Evolutionary conservation across 208 protist genomes (phyloP), one percentile per base, ranked within the genome.

Genomic region (Acanthamoeba royreba): DNA sequence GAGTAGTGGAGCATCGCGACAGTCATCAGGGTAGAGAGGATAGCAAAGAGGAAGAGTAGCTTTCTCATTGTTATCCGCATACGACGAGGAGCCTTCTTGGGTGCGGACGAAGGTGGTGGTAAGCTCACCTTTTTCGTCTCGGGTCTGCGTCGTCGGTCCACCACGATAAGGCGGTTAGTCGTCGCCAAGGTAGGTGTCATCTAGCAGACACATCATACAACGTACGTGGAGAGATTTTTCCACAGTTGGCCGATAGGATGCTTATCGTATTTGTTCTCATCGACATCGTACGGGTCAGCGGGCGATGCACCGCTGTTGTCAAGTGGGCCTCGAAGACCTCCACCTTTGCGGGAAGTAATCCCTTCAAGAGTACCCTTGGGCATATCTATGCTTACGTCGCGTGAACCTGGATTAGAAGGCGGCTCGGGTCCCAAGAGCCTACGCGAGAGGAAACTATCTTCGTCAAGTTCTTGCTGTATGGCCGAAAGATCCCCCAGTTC

Each of bases 191-290:
- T n/a, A n/a, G n/a, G n/a, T n/a, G n/a, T n/a, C n/a, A n/a, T n/a
- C n/a, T n/a, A n/a, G n/a, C n/a, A n/a, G n/a, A n/a, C n/a, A n/a
- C n/a, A n/a, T n/a, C n/a, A n/a, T n/a, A 8, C 4, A 7, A 40
- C 42, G 72, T 83, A 83, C 72, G 72, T 52, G 22, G 72, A 53
- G 8, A 83, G 17, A 31, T 83, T 83, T 45, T 83, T 83, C 72
- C 72, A 89, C 3, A 89, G 81, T 33, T 89, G 81, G 19, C 46
- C 53, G n/a, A 89, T 89, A 25, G 49, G 28, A 42, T 89, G 81
- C 81, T 89, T 89, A 7, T 66, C 53, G 81, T 89, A 89, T 66
- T 89, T 89, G 81, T 89, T 66, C 25, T 89, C 81, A 25, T 89
- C 81, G 17, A 69, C 81, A 22, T 89, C 81, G 38, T 89, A 58